Conservation (phyloP, 805 yeast genomes). For the Candida vartiovaarae region DNA sequence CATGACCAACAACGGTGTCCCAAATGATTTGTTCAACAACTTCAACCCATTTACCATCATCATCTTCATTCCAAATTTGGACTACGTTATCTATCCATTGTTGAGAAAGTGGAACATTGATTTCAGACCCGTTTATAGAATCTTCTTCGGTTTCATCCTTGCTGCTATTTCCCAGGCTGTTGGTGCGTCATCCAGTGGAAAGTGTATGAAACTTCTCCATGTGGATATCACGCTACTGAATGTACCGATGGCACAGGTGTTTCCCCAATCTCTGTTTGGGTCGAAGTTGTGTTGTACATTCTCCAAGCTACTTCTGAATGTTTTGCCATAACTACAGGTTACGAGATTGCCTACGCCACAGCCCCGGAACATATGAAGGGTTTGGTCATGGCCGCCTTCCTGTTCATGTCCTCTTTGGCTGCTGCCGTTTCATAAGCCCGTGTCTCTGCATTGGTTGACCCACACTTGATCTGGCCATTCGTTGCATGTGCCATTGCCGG, state of each 20-base stretch:
- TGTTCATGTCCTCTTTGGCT: conserved; percentile 70
- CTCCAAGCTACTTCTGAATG: conserved; percentile 74
- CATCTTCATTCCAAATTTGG: conserved; percentile 67
- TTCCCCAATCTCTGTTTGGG: conserved; percentile 51
- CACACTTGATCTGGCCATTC: conserved; percentile 65
- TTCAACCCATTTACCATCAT: conserved; percentile 72
- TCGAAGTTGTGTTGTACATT: conserved; percentile 60
- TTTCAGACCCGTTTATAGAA: conserved; percentile 66
- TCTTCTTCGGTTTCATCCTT: conserved; percentile 61
- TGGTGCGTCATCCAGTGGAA: conserved; percentile 50
- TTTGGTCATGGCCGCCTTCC: conserved; percentile 43
- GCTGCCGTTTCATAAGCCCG: conserved; percentile 71
- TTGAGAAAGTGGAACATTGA: conserved; percentile 41
- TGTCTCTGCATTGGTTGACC: conserved; percentile 59
- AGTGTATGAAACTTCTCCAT: conserved; percentile 66
- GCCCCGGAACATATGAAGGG: conserved; percentile 31
- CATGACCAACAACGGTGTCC: conserved; percentile 70
- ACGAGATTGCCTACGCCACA: conserved; percentile 78
- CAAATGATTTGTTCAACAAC: conserved; percentile 73
- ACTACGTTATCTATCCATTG: conserved; percentile 48
- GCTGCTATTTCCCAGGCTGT: conserved; percentile 33
- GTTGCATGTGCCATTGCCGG: conserved; percentile 56
- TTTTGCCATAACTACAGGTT: conserved; percentile 72
- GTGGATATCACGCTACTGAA: conserved; percentile 53
- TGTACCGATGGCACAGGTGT: conserved; percentile 32